Evolutionary conservation across 495 filamentous ascomycete species (phyloP).

Genomic region (Letharia columbiana): DNA sequence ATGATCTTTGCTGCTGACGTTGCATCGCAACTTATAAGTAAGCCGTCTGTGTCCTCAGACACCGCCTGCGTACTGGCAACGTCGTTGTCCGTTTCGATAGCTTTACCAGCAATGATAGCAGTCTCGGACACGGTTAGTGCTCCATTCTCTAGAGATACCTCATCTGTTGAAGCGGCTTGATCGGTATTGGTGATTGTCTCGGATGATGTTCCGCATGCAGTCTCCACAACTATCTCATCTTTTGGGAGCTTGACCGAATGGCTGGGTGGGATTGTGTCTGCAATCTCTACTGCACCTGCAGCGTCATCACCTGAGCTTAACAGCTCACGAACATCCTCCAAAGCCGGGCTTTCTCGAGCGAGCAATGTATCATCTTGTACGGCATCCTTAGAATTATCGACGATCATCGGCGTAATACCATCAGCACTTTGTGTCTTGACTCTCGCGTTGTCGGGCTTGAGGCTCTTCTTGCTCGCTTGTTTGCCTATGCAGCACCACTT

Average conservation of each 20-base stretch:
- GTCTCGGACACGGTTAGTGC: neutral
- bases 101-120: neutral
- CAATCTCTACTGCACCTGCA: neutral
- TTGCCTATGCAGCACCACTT: slow-evolving; percentile 31
- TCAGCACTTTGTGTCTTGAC: neutral
- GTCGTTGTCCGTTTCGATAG: neutral
- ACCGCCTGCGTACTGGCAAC: neutral
- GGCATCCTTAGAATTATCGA: neutral
- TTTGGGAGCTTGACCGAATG: neutral
- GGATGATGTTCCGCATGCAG: neutral
- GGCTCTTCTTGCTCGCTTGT: slow-evolving; percentile 21
- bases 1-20: neutral
- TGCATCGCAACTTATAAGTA: neutral
- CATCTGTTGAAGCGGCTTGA: neutral
- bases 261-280: too few species aligned
- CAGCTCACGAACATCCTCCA: slow-evolving; percentile 7
- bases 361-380: slow-evolving; percentile 4
- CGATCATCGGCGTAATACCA: too few species aligned
- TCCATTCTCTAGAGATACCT: neutral
- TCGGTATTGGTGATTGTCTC: neutral
- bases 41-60: neutral
- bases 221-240: neutral
- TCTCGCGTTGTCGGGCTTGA: slow-evolving; percentile 6
- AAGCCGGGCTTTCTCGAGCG: slow-evolving; percentile 9
- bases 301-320: neutral